Percentiles rank a stretch among this genome's conserved stretches.
These are phyloP conservation scores for Citrus glauca DNA, from an alignment of 345 rosid species.

Conservation along the genomic window DNA sequence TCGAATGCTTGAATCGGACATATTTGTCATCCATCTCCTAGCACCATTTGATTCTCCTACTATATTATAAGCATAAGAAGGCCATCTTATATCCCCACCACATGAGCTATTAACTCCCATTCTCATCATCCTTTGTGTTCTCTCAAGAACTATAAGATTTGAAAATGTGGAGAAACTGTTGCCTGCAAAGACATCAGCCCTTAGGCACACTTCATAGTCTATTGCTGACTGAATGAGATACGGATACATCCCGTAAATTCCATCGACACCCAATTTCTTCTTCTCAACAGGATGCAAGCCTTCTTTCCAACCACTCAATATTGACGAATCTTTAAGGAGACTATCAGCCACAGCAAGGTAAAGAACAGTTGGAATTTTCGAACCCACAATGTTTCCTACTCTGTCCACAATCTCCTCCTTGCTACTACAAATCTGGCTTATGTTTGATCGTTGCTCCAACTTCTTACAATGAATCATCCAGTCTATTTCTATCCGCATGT, in stretches of 20 bases:
- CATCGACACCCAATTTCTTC: slow-evolving; percentile 74
- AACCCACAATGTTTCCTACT: slow-evolving; percentile 59
- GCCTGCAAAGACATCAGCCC: slow-evolving; percentile 86
- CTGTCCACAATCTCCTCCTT: slow-evolving; percentile 70
- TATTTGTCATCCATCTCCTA: slow-evolving; percentile 79
- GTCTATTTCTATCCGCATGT: slow-evolving; percentile 95
- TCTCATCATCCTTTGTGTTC: slow-evolving; percentile 72
- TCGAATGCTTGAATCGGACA: slow-evolving; percentile 73
- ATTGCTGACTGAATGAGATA: slow-evolving; percentile 93
- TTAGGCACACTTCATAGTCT: slow-evolving; percentile 88
- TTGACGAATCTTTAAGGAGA: slow-evolving; percentile 73
- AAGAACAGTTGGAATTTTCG: slow-evolving; percentile 48
- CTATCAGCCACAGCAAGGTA: slow-evolving; percentile 88
- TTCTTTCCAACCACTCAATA: slow-evolving; percentile 71
- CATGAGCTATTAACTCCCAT: slow-evolving; percentile 63
- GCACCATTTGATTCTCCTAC: slow-evolving; percentile 60
- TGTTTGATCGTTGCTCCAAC: slow-evolving; percentile 57
- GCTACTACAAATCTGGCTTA: slow-evolving; percentile 82
- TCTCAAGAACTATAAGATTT: slow-evolving; percentile 78
- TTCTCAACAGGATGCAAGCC: slow-evolving; percentile 78
- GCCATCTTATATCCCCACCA: slow-evolving; percentile 52
- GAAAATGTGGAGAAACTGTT: slow-evolving; percentile 97
- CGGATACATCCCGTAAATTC: slow-evolving; percentile 66
- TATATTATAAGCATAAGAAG: slow-evolving; percentile 84
- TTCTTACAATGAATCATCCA: slow-evolving; percentile 99